Evolutionary conservation across 352 stramenopile genomes (phyloP).

Genomic region (Globisporangium echinulatum): DNA sequence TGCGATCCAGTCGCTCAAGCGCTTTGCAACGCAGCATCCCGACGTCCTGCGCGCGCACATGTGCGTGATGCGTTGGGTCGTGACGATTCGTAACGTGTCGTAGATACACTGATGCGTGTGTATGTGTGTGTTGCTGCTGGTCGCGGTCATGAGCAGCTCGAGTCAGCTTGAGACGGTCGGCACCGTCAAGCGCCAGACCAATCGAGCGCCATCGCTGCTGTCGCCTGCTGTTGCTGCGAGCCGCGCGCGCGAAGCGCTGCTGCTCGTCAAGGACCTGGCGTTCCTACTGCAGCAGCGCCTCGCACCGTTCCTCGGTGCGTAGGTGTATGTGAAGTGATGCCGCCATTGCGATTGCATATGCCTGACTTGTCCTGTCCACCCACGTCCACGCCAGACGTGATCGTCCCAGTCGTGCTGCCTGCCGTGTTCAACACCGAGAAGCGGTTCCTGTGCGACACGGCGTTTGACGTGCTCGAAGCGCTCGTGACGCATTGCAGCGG

Average conservation of each 20-base stretch:
- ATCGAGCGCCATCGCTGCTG: conserved; percentile 1
- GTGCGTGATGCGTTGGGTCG: conserved; percentile 17
- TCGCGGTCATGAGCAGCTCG: conserved; percentile 7
- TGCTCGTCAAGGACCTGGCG: conserved; percentile 50
- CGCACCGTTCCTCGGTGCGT: conserved; percentile 38
- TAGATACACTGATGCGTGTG: not conserved
- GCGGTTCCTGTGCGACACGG: conserved; percentile 50
- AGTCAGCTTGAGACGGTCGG: conserved; percentile 21
- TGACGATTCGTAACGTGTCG: not conserved
- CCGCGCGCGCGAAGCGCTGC: conserved; percentile 25
- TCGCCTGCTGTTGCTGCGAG: conserved; percentile 4
- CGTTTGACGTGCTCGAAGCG: conserved; percentile 50
- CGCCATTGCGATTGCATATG: not conserved
- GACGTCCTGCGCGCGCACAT: conserved; percentile 51
- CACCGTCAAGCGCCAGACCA: not conserved
- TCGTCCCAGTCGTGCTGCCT: conserved; percentile 33
- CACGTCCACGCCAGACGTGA: conserved; percentile 24
- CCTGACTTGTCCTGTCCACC: not conserved
- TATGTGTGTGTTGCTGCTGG: not conserved
- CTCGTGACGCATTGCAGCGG: conserved; percentile 47
- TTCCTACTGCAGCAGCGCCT: conserved; percentile 48
- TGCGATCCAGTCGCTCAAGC: conserved; percentile 53
- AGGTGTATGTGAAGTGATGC: too few species aligned
- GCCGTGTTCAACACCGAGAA: conserved; percentile 47
- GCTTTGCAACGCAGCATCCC: conserved; percentile 44